Base-by-base conservation (phyloP, 2,329 filamentous ascomycete species). In the Aspergillus neoniger region DNA sequence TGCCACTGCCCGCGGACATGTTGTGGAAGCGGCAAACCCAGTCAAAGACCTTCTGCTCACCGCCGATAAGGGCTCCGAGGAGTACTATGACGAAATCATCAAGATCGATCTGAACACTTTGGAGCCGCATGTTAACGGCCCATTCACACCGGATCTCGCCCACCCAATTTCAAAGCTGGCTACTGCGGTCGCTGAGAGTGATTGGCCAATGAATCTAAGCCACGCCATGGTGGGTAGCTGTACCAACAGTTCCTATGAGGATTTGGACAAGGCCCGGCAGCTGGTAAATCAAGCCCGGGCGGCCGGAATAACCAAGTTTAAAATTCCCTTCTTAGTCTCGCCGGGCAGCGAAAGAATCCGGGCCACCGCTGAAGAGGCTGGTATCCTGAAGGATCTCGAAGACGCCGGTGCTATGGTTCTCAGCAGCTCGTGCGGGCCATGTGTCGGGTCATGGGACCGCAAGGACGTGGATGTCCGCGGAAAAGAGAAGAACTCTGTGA, bases 121-220 rank as follows among this genome's bases (percentile, higher is more conserved):
- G 44, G 93, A 98, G 83, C 94, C 93, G 66, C 91, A 96, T 76
- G 93, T 98, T 83, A 98, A 98, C 82, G 93, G 93, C 65, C 93
- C 93, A 64, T 97, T 96, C 85, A 98, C 93, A 15, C 93, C 93
- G 61, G 93, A 98, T 86, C 85, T 97, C 80, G 92, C 92, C 57
- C 97, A 93, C 5, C 93, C 94, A 41, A 95, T 97, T 76, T 96
- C 91, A 81, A 93, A 96, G 83, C 95, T 96, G 82, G 91, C 89
- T 79, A 88, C 92, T 72, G 90, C 91, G 66, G 92, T 92, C 74
- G 91, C 93, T 83, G 87, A 88, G 70, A 96, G 96, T 81, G 86
- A 88, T 79, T 98, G 93, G 93, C 93, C 93, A 12, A 87, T 93
- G 77, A 91, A 96, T 75, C 83, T 98, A 72, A 96, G 96, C 83